A percentile compares a stretch with the other conserved stretches of the same genome.
Evolutionary conservation across 345 rosid genomes (phyloP).

Genomic region (Ceriops decandra): DNA sequence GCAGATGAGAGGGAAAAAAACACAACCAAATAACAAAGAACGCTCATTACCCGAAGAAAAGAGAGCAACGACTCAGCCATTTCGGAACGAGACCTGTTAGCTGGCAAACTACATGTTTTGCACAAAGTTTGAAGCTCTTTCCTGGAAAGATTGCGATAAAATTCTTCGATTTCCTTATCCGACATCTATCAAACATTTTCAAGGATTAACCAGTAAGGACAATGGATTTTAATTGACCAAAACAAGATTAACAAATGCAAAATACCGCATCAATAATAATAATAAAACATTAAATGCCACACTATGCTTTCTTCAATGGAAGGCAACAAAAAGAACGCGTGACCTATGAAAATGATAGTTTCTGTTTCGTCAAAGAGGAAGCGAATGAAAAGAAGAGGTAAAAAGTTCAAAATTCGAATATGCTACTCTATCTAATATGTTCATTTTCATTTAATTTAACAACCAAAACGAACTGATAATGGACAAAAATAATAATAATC

Average conservation of each 20-base stretch:
- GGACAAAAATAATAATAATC: too few species aligned
- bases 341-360: not conserved
- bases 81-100: conserved; percentile 58
- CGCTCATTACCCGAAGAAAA: conserved; percentile 39
- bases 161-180: conserved; percentile 41
- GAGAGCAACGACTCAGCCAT: conserved; percentile 57
- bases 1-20: not conserved
- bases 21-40: not conserved
- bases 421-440: too few species aligned
- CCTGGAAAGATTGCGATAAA: conserved; percentile 45
- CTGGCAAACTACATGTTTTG: conserved; percentile 65
- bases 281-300: too few species aligned
- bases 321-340: too few species aligned
- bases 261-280: too few species aligned
- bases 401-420: not conserved
- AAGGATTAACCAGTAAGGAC: not conserved
- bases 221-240: not conserved
- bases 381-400: not conserved
- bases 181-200: conserved; percentile 36
- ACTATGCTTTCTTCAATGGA: too few species aligned
- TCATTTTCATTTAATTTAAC: too few species aligned
- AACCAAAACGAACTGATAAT: too few species aligned
- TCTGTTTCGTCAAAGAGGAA: not conserved
- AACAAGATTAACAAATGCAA: not conserved
- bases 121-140: conserved; percentile 76